Evolutionary conservation across 2,329 filamentous ascomycete genomes (phyloP), one percentile per base, ranked within the genome.

Genomic region (Cordyceps pruinosa): DNA sequence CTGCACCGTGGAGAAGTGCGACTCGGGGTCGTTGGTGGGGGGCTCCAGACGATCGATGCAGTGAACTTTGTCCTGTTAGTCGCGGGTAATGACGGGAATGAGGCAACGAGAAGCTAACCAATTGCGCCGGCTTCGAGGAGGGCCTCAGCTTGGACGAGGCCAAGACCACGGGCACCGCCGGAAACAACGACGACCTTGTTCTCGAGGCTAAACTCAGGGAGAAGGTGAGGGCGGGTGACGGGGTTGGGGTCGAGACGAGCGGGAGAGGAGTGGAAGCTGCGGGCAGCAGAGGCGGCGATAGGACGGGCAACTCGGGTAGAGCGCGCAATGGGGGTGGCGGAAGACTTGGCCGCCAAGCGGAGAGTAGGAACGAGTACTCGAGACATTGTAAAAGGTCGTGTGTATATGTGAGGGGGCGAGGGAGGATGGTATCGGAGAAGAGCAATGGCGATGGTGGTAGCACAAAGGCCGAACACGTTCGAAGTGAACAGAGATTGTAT

Each of bases 91-190:
- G 3, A 13, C 6, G 25, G 17, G 32, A 53, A 28, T 50, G 25
- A 7, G 15, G 5, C 5, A 8, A 23, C 4, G 5, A 23, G 8
- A 8, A 5, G 25, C 37, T 49, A 66, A 83, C 79, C 83, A 59
- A 71, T 87, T 34, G 89, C 90, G 35, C 90, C 89, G 10, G 89
- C 89, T 70, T 94, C 89, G 39, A 93, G 75, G 47, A 94, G 75
- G 7, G 88, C 90, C 67, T 93, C 88, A 42, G 87, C 82, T 69
- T 93, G 88, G 23, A 87, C 86, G 41, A 95, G 76, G 41, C 90
- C 90, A 10, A 95, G 77, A 3, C 90, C 90, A 59, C 88, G 82
- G 8, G 85, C 90, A 57, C 82, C 89, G 48, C 90, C 89, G 2
- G 88, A 88, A 21, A 95, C 87, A 45, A 91, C 72, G 54, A 92